Conservation (phyloP, 2,329 filamentous ascomycete species). For the Triangularia verruculosa region DNA sequence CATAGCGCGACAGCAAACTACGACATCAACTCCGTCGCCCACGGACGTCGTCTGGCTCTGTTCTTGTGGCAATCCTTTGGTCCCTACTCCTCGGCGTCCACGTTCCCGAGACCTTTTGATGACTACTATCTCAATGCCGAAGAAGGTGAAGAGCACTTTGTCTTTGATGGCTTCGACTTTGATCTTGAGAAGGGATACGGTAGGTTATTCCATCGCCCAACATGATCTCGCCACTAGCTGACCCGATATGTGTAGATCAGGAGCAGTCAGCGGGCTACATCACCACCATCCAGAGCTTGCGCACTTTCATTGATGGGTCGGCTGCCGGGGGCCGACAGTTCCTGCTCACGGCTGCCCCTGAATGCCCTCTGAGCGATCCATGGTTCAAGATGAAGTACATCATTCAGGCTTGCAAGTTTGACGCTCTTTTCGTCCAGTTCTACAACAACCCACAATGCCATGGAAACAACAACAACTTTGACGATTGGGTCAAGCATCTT, state of each 20-base stretch:
- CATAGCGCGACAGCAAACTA: constrained; percentile 32
- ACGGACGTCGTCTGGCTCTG: constrained; percentile 36
- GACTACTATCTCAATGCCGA: constrained; percentile 19
- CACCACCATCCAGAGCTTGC: constrained; percentile 30
- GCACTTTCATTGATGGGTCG: constrained; percentile 14
- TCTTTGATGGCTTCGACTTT: constrained; percentile 53
- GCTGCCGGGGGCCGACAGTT: constrained; percentile 30
- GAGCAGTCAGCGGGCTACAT: constrained; percentile 26
- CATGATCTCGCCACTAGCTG: neutral
- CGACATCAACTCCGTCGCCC: constrained; percentile 30
- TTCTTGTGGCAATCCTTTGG: constrained; percentile 40
- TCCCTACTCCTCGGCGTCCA: constrained; percentile 30
- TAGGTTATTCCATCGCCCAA: neutral
- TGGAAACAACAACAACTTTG: constrained; percentile 37
- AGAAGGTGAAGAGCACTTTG: constrained; percentile 30
- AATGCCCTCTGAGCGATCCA: constrained; percentile 39
- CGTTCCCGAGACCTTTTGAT: constrained; percentile 44
- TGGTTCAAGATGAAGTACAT: constrained; percentile 45
- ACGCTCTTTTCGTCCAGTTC: constrained; percentile 45
- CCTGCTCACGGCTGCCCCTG: constrained; percentile 47
- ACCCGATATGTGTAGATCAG: neutral
- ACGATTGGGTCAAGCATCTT: constrained; percentile 36
- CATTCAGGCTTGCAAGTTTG: constrained; percentile 38
- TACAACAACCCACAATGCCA: constrained; percentile 46
- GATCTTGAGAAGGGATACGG: constrained; percentile 42